phyloP scores from a whole-genome alignment of 345 rosid genomes.

The Orychophragmus violaceus region DNA sequence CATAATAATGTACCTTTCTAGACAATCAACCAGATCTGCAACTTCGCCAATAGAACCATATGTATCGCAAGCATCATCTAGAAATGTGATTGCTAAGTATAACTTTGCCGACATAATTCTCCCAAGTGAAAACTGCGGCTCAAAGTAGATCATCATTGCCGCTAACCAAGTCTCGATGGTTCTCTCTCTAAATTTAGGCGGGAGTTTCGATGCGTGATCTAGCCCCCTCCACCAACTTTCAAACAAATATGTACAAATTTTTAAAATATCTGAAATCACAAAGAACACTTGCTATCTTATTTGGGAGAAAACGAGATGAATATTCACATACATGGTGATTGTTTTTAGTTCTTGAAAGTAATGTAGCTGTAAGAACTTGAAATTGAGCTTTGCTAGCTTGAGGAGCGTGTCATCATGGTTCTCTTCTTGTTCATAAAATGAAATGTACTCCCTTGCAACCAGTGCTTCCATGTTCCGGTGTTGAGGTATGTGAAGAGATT shows the following conservation, averaged over 20 bases:
- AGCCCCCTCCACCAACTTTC: constrained; percentile 9
- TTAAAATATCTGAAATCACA: too few relatives aligned
- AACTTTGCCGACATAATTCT: too few relatives aligned
- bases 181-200: neutral
- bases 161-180: too few relatives aligned
- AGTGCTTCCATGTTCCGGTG: neutral
- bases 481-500: neutral
- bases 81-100: neutral
- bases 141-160: too few relatives aligned
- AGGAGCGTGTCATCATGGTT: too few relatives aligned
- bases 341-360: constrained; percentile 8
- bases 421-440: constrained; percentile 7
- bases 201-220: neutral
- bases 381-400: too few relatives aligned
- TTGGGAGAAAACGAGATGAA: neutral
- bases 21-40: neutral
- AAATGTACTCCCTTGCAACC: neutral
- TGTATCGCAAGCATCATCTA: constrained; percentile 5
- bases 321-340: neutral
- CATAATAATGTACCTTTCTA: neutral
- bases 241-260: neutral
- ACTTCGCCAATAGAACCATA: neutral
- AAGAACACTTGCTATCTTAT: neutral
- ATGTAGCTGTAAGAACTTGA: too few relatives aligned
- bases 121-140: too few relatives aligned